Evolutionary conservation across 345 rosid genomes (phyloP).

Genomic region (Acer negundo): DNA sequence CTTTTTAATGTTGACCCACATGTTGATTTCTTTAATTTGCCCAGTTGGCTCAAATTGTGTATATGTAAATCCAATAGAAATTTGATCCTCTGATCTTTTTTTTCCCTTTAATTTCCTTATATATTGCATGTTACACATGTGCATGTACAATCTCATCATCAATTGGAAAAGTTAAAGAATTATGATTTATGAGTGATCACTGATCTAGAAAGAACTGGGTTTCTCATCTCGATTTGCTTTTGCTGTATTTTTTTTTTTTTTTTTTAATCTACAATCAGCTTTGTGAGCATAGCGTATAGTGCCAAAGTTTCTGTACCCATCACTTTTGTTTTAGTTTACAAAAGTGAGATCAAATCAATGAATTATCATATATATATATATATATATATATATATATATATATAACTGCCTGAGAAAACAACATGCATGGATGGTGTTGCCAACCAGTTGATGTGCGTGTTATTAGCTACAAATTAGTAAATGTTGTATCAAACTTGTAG

Average conservation of each 20-base stretch:
- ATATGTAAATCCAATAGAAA: no score
- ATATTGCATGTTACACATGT: not conserved
- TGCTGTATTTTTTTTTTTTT: not conserved
- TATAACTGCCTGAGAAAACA: not conserved
- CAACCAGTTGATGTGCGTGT: not conserved
- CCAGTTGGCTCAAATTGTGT: no score
- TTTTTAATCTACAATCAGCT: not conserved
- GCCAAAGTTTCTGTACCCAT: not conserved
- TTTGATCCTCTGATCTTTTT: no score
- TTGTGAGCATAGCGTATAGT: not conserved
- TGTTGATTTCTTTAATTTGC: slow-evolving; percentile 10
- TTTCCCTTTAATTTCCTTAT: not conserved
- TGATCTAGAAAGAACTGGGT: not conserved
- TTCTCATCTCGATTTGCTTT: not conserved
- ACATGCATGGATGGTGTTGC: not conserved
- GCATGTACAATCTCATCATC: slow-evolving; percentile 19
- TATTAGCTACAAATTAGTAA: not conserved
- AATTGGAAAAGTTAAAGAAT: not conserved
- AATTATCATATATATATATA: not conserved
- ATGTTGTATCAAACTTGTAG: slow-evolving; percentile 5
- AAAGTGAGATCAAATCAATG: not conserved
- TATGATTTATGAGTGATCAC: not conserved
- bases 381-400: not conserved
- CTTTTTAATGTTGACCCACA: slow-evolving; percentile 26
- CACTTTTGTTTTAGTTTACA: not conserved